These are phyloP conservation scores for Gypsophila paniculata DNA, from an alignment of 179 eudicot genomes.

Conservation along the genomic window DNA sequence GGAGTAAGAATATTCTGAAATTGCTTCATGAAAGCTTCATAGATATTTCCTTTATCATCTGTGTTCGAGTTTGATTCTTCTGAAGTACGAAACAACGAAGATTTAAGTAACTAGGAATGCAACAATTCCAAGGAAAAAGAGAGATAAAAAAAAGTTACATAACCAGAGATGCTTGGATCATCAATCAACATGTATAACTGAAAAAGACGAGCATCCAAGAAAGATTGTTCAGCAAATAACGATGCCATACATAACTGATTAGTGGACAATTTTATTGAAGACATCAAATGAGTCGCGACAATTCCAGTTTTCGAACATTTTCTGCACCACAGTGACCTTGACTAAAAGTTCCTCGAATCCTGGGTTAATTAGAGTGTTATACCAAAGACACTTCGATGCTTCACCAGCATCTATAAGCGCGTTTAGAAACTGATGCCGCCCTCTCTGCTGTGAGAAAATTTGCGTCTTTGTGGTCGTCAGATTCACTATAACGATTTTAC, in stretches of 20 bases:
- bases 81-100: conserved; percentile 24
- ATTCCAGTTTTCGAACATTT: neutral
- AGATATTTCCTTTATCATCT: conserved; percentile 49
- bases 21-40: conserved; percentile 51
- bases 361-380: too few species aligned
- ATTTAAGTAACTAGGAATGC: neutral
- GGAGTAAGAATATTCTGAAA: conserved; percentile 54
- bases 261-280: neutral
- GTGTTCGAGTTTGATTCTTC: conserved; percentile 59
- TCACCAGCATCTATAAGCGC: neutral
- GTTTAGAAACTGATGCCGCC: too few species aligned
- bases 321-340: neutral
- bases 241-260: neutral
- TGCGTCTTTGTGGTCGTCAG: neutral
- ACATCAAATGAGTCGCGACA: neutral
- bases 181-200: neutral
- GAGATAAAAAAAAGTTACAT: neutral
- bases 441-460: neutral
- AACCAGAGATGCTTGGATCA: neutral
- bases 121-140: neutral
- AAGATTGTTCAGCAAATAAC: conserved; percentile 1
- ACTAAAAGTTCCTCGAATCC: too few species aligned
- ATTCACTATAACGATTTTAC: neutral
- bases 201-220: neutral
- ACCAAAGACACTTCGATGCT: too few species aligned